These are phyloP conservation scores for Sanghuangporus sanghuang DNA, from an alignment of 1,284 basidiomycete species.

Conservation along the genomic window DNA sequence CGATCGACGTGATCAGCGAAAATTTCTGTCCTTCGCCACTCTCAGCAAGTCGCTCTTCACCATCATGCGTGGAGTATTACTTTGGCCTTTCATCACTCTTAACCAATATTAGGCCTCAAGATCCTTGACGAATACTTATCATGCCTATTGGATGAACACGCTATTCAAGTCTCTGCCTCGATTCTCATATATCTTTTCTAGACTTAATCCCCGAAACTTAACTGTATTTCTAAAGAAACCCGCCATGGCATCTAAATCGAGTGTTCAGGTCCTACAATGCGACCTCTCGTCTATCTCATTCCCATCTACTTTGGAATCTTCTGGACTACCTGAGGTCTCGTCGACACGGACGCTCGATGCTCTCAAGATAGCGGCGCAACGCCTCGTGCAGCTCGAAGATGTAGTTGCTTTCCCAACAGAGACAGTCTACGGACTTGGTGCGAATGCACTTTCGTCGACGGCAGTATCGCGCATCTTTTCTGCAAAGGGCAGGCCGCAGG, in stretches of 20 bases:
- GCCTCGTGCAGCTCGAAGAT: constrained; percentile 38
- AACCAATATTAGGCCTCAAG: not conserved
- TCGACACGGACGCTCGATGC: constrained; percentile 41
- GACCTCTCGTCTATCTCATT: constrained; percentile 54
- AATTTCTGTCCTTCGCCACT: not conserved
- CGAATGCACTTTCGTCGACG: constrained; percentile 64
- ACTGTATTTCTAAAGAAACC: not conserved
- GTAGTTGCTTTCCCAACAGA: constrained; percentile 94
- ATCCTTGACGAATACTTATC: not conserved
- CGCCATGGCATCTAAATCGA: not conserved
- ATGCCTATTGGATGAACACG: not conserved
- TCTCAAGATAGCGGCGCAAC: constrained; percentile 42
- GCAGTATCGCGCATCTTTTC: constrained; percentile 79
- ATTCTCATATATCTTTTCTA: not conserved
- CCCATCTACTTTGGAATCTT: constrained; percentile 22
- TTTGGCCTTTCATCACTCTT: not conserved
- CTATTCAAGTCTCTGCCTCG: not conserved
- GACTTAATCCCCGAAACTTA: not conserved
- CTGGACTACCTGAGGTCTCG: constrained; percentile 38
- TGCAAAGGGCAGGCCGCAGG: constrained; percentile 89
- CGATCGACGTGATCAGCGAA: not conserved
- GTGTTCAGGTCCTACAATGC: constrained; percentile 42
- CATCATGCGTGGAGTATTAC: not conserved
- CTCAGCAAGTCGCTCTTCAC: not conserved
- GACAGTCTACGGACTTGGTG: constrained; percentile 97